These are phyloP conservation scores for Pistacia atlantica DNA, from an alignment of 345 rosid species.

Conservation along the genomic window DNA sequence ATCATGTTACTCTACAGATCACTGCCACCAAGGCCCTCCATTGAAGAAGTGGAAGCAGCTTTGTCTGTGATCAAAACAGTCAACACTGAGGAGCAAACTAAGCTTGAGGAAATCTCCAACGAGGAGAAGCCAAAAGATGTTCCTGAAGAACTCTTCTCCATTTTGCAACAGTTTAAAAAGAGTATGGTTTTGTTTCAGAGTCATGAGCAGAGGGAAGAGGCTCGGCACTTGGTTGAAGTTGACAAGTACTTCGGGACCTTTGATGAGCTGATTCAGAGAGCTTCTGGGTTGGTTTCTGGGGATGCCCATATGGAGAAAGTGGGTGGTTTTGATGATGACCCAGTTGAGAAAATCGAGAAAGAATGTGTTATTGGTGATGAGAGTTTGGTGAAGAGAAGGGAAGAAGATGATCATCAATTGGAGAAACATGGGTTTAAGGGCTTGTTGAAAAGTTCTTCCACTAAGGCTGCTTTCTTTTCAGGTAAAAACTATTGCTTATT, in stretches of 20 bases:
- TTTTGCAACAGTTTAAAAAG: constrained; percentile 46
- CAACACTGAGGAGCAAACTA: constrained; percentile 41
- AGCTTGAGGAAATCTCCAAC: constrained; percentile 50
- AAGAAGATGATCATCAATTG: constrained; percentile 29
- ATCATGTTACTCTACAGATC: constrained; percentile 56
- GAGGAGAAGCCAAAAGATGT: constrained; percentile 39
- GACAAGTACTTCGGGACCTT: constrained; percentile 48
- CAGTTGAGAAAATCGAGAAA: constrained; percentile 31
- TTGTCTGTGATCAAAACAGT: constrained; percentile 44
- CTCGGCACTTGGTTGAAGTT: constrained; percentile 46
- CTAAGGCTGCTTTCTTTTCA: constrained; percentile 33
- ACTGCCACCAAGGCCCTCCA: constrained; percentile 58
- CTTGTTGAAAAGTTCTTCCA: constrained; percentile 46
- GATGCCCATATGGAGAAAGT: constrained; percentile 31
- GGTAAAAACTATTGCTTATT: constrained; percentile 25
- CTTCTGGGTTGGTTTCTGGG: constrained; percentile 52
- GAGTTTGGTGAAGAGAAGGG: constrained; percentile 29
- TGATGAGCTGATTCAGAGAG: constrained; percentile 54
- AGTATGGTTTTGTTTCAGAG: constrained; percentile 45
- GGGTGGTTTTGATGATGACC: constrained; percentile 16
- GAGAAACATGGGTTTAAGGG: constrained; percentile 26
- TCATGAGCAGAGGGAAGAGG: constrained; percentile 60
- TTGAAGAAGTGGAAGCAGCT: constrained; percentile 69
- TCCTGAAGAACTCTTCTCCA: constrained; percentile 47
- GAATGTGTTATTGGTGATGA: constrained; percentile 25